Evolutionary conservation across 1,284 basidiomycete genomes (phyloP), one percentile per base, ranked within the genome.

Genomic region (Ustilago bromivora): DNA sequence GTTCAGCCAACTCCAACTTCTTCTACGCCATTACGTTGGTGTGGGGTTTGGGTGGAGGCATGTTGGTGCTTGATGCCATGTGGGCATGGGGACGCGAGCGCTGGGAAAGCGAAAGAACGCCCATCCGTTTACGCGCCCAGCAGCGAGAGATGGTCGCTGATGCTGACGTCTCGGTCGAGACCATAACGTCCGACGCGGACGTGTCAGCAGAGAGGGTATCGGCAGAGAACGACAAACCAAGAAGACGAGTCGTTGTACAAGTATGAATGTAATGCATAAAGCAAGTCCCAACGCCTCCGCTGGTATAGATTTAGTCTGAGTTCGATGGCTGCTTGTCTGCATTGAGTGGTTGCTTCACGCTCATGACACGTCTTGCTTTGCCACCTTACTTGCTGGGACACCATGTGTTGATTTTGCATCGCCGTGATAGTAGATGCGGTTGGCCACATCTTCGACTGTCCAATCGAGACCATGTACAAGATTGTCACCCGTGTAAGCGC

Each of bases 1-100:
- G 95, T 0, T 94, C 95, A 6, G 96, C 95, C 1, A 99, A 99
- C 83, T 95, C 96, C 52, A 99, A 99, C 86, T 99, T 99, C 87
- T 98, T 94, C 88, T 99, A 98, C 84, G 96, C 96, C 0, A 92
- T 93, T 5, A 98, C 94, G 2, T 89, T 98, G 77, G 96, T 99
- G 5, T 96, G 96, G 87, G 95, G 93, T 0, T 89, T 95, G 79
- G 93, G 92, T 9, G 92, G 94, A 61, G 94, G 93, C 0, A 90
- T 92, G n/a, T 92, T 92, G 5, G 82, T 96, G 40, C 89, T 95
- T 6, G 95, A 97, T 82, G 91, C 90, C 12, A 88, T 93, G 31
- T 94, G 92, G 88, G 93, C 94, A 4, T 84, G 82, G 84, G 81
- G 84, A 11, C 76, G 78, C 13, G 72, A 76, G 23, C 70, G 71